A percentile compares a stretch with the other conserved stretches of the same genome.
phyloP scores from a whole-genome alignment of 2,329 filamentous ascomycete species.

The Fusarium vanettenii region DNA sequence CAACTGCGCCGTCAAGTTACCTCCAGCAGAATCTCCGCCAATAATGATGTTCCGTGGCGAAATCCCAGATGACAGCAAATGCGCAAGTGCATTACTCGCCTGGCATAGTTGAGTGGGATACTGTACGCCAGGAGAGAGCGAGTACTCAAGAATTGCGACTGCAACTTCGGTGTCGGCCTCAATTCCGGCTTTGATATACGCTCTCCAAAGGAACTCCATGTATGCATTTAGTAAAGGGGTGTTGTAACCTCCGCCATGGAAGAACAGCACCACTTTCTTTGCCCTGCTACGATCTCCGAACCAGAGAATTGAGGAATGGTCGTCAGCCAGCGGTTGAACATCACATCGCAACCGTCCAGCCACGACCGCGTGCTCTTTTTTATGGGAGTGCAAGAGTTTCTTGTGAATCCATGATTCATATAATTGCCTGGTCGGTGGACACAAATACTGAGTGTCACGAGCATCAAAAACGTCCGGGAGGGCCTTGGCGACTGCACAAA shows the following conservation, averaged over 20 bases:
- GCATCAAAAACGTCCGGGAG: neutral
- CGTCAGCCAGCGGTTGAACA: neutral
- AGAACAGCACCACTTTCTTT: neutral
- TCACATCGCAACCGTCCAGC: neutral
- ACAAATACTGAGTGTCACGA: neutral
- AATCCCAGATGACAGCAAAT: neutral
- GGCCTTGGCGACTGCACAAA: neutral
- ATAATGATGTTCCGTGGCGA: neutral
- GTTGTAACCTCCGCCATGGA: neutral
- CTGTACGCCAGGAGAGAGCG: neutral
- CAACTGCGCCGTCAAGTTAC: neutral
- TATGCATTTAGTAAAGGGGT: neutral
- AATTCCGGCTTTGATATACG: neutral
- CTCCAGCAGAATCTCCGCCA: neutral
- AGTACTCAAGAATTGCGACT: neutral
- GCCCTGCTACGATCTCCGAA: neutral
- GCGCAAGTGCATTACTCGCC: neutral
- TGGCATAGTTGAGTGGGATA: neutral
- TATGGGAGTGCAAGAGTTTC: neutral
- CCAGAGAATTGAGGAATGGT: neutral
- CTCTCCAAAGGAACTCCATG: neutral
- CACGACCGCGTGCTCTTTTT: neutral
- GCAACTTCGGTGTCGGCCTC: neutral
- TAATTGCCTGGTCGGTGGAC: neutral
- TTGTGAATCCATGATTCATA: neutral